Evolutionary conservation across 2,329 filamentous ascomycete genomes (phyloP).

Genomic region (Neodidymelliopsis sp.): DNA sequence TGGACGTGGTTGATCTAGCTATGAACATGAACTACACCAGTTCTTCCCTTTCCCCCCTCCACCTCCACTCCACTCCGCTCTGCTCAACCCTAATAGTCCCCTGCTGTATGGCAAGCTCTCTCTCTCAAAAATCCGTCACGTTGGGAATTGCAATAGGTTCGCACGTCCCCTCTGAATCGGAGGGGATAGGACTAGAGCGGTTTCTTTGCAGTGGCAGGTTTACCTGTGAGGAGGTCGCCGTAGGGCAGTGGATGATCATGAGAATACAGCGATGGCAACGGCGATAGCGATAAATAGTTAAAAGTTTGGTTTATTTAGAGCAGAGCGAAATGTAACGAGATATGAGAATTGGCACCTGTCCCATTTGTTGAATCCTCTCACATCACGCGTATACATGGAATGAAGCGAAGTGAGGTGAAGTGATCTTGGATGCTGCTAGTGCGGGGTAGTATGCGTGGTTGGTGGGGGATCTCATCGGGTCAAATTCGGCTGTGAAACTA

Average conservation of each 20-base stretch:
- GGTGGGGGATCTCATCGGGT: slow-evolving; percentile 4
- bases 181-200: too few relatives aligned
- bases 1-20: slow-evolving; percentile 32
- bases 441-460: slow-evolving; percentile 12
- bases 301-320: slow-evolving; percentile 22
- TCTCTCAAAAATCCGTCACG: too few relatives aligned
- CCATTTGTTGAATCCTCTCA: too few relatives aligned
- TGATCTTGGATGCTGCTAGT: neutral
- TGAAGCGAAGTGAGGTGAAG: neutral
- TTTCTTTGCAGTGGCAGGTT: too few relatives aligned
- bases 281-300: slow-evolving; percentile 15
- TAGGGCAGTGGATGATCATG: slow-evolving; percentile 11
- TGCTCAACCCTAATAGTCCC: slow-evolving; percentile 18
- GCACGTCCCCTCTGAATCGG: too few relatives aligned
- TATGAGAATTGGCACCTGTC: too few relatives aligned
- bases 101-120: too few relatives aligned
- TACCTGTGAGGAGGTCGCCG: too few relatives aligned
- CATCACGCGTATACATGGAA: neutral
- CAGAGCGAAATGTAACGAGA: slow-evolving; percentile 16
- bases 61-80: slow-evolving; percentile 19
- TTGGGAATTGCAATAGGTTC: too few relatives aligned
- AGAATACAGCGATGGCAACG: slow-evolving; percentile 12
- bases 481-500: slow-evolving; percentile 2
- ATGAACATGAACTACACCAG: slow-evolving; percentile 33
- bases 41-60: slow-evolving; percentile 22